Base-by-base conservation (phyloP, 1,284 basidiomycete species). In the Malassezia globosa region DNA sequence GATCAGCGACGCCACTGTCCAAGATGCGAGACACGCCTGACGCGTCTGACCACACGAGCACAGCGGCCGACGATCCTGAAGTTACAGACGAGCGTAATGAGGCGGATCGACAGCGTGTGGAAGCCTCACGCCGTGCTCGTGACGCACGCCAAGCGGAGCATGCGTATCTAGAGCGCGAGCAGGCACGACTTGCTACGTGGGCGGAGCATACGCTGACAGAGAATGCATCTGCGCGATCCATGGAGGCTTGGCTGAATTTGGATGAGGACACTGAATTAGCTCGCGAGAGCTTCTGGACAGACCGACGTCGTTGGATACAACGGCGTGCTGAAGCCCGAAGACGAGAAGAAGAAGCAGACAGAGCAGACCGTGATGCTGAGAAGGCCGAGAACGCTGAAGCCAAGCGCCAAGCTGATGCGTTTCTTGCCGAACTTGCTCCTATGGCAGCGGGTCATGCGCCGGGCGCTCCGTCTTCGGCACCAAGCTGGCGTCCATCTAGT, bases 391-490 rank as follows among this genome's bases (percentile, higher is more conserved):
- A 47, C 37, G 51, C 45, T 5, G 37, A 48, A 5, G 63, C 58
- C 2, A 46, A 48, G 39, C 35, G 51, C 11, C 67, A 67, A 48
- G 56, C 60, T 5, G 64, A 69, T 35, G 51, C 50, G 7, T 67
- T 69, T 47, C 43, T 67, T 11, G 64, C 58, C 2, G 42, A 63
- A 48, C 64, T 65, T 61, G 60, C 60, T 27, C 55, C 52, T 27
- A 43, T 60, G 14, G 53, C 60, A 21, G 46, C 64, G 63, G 29
- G 29, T 13, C n/a, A n/a, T n/a, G n/a, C n/a, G n/a, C n/a, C n/a
- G n/a, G n/a, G n/a, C n/a, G n/a, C n/a, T n/a, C n/a, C n/a, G n/a
- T 5, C 29, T 11, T 31, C 29, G 4, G 51, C 54, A 60, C 6
- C 55, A 55, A 11, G 51, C 65, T 1, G 67, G 67, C 25, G 58